Conservation (phyloP, 306 rosid species). For the Fagus sylvatica region DNA sequence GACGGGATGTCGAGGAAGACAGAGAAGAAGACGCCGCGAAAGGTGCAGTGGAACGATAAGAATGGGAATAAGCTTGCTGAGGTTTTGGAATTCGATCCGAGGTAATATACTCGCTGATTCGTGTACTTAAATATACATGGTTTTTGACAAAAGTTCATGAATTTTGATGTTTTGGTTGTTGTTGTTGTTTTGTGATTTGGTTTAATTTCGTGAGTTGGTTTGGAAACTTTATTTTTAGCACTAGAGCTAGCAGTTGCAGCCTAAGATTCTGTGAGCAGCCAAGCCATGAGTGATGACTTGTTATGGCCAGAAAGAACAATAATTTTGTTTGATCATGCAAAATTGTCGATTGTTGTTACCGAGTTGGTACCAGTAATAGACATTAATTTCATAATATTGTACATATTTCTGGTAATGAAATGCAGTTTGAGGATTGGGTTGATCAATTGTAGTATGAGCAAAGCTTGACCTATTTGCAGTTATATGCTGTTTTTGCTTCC, state of each 20-base stretch:
- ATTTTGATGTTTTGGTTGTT: not conserved
- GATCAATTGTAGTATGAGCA: not conserved
- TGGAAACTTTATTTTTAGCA: not conserved
- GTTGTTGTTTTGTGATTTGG: slow-evolving; percentile 1
- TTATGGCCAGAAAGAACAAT: not conserved
- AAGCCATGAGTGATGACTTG: not conserved
- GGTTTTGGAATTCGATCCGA: slow-evolving; percentile 83
- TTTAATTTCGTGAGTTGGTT: not conserved
- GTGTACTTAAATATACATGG: slow-evolving; percentile 3
- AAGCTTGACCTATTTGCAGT: not conserved
- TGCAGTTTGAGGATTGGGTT: slow-evolving; percentile 5
- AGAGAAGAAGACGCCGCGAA: slow-evolving; percentile 49
- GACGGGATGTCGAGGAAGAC: slow-evolving; percentile 77
- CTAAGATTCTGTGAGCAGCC: not conserved
- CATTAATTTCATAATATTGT: too few species aligned
- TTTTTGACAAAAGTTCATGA: not conserved
- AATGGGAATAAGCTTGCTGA: slow-evolving; percentile 88
- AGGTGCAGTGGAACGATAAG: slow-evolving; percentile 96
- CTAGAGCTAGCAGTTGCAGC: not conserved
- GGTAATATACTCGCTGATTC: slow-evolving; percentile 40
- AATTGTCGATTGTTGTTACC: not conserved
- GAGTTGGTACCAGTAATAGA: not conserved
- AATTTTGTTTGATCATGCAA: not conserved
- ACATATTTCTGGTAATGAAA: not conserved
- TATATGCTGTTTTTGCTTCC: not conserved